Conservation (phyloP, 352 stramenopile genomes). For the Phytophthora uliginosa region DNA sequence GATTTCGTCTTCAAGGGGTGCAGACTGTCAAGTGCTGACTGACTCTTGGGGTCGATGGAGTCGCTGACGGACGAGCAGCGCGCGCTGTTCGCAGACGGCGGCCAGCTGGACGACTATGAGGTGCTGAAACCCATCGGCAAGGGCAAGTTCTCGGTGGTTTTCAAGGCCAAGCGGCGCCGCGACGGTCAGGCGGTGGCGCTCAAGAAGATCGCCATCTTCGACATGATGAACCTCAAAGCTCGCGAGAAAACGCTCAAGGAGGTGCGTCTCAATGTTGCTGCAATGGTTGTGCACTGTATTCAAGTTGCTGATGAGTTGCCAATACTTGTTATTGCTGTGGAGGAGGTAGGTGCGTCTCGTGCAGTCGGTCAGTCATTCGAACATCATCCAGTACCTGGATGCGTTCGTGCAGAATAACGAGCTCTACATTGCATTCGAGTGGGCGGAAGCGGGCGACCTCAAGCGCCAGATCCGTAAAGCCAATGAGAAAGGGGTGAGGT, state of each 20-base stretch:
- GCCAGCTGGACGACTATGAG: slow-evolving; percentile 78
- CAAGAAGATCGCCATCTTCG: slow-evolving; percentile 95
- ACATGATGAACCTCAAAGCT: slow-evolving; percentile 91
- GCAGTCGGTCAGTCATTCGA: slow-evolving; percentile 89
- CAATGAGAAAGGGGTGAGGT: slow-evolving; percentile 81
- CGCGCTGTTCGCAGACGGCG: slow-evolving; percentile 66
- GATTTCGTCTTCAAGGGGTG: slow-evolving; percentile 27
- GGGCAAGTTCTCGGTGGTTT: slow-evolving; percentile 95
- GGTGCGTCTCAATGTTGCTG: slow-evolving; percentile 27
- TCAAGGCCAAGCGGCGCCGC: slow-evolving; percentile 77
- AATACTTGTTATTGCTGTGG: slow-evolving; percentile 10
- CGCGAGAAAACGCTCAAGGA: slow-evolving; percentile 94
- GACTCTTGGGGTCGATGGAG: slow-evolving; percentile 64
- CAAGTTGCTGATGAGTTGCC: background rate
- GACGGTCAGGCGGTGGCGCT: slow-evolving; percentile 89
- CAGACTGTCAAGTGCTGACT: slow-evolving; percentile 16
- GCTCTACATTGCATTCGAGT: slow-evolving; percentile 96
- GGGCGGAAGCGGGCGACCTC: slow-evolving; percentile 94
- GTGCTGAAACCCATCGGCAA: slow-evolving; percentile 93
- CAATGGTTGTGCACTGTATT: background rate
- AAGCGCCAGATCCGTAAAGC: slow-evolving; percentile 95
- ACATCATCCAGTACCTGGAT: slow-evolving; percentile 95
- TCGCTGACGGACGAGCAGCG: slow-evolving; percentile 79
- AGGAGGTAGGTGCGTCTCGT: slow-evolving; percentile 79
- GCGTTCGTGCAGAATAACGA: slow-evolving; percentile 92